Percentiles rank a stretch among this genome's conserved stretches.
These are phyloP conservation scores for Neospora caninum DNA, from an alignment of 169 alveolate genomes.

Conservation along the genomic window DNA sequence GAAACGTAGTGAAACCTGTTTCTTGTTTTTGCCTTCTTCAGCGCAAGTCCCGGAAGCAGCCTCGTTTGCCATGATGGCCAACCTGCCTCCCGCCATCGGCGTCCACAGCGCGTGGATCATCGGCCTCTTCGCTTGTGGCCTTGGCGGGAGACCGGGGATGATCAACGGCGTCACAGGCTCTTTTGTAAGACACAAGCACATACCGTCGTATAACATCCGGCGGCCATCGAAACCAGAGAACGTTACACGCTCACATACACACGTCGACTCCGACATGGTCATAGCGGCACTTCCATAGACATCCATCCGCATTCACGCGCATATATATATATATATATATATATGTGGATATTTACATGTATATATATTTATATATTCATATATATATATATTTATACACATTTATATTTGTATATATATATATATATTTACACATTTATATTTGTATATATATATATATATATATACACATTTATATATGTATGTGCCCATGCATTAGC, in stretches of 20 bases:
- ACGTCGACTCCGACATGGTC: too few species aligned
- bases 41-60: slow-evolving; percentile 78
- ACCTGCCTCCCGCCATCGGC: slow-evolving; percentile 82
- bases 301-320: too few species aligned
- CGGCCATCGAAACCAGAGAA: too few species aligned
- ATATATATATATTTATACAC: neutral
- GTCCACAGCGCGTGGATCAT: slow-evolving; percentile 82
- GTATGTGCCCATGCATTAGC: neutral
- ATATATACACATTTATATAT: neutral
- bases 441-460: neutral
- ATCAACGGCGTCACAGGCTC: slow-evolving; percentile 81
- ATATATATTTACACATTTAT: neutral
- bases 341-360: too few species aligned
- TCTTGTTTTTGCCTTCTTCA: neutral
- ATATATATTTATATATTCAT: too few species aligned
- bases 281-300: too few species aligned
- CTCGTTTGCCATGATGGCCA: slow-evolving; percentile 82
- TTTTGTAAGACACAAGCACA: neutral
- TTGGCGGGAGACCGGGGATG: slow-evolving; percentile 84
- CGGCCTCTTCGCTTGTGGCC: slow-evolving; percentile 78
- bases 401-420: neutral
- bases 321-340: neutral
- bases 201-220: neutral
- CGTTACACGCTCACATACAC: too few species aligned
- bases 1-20: too few species aligned